Base-by-base conservation (phyloP, 345 rosid species). In the Camelina sativa region DNA sequence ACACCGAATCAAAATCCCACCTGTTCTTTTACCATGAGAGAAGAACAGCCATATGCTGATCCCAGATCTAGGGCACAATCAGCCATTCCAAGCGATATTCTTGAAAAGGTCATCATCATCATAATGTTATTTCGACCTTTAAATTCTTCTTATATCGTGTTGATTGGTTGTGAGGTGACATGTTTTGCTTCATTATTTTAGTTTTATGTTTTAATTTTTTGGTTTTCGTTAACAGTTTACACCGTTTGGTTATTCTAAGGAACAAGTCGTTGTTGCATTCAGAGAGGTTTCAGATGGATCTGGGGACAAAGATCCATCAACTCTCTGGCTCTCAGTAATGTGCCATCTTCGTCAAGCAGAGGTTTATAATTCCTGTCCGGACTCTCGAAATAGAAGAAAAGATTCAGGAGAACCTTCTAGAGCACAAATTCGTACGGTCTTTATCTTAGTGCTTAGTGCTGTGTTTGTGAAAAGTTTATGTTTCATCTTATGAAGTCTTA, bases 271-370 rank as follows among this genome's bases (percentile, higher is more conserved):
- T 65, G 70, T 15, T 64, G 91, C 96, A 55, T 82, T 77, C 71
- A 59, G 61, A 81, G 89, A 88, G 79, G 89, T 86, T 65, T 86
- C 87, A 63, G 82, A 84, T 78, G 80, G 84, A 72, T 83, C 92
- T 32, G 72, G 63, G 59, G 77, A 73, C 70, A 83, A 84, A 80
- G 91, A 86, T 65, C 83, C 84, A 28, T 82, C 90, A 20, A 79
- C 87, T 51, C 81, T 89, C 54, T 86, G 86, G 93, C 87, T 85
- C 28, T 79, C 87, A 3, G 90, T 87, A 35, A 68, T 86, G 74
- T 88, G 91, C 76, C 84, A 57, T 76, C 96, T 91, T 48, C 90
- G 82, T 71, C 91, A 93, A 84, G 83, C 81, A 73, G 82, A 81
- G 72, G 82, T 88, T 67, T 91, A 88, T 67, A 82, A 79, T 59